These are phyloP conservation scores for Psilocybe subaeruginosa DNA, from an alignment of 768 basidiomycete species.

Conservation along the genomic window DNA sequence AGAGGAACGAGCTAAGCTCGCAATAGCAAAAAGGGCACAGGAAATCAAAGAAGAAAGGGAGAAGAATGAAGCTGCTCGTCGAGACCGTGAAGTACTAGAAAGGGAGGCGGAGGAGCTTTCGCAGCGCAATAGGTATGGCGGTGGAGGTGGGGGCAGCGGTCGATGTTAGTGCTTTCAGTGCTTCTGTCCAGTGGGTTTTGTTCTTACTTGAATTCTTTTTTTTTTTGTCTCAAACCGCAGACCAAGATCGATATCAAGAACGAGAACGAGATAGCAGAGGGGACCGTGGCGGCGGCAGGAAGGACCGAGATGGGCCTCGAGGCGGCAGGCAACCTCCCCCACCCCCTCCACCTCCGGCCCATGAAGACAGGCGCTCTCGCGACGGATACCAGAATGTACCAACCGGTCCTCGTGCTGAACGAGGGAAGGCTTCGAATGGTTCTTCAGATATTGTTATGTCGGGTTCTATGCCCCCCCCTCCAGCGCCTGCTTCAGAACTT, in stretches of 20 bases:
- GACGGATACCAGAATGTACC: slow-evolving; percentile 71
- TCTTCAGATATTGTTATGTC: slow-evolving; percentile 33
- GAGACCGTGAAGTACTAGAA: slow-evolving; percentile 75
- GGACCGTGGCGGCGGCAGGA: slow-evolving; percentile 41
- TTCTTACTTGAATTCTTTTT: slow-evolving; percentile 17
- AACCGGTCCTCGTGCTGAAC: slow-evolving; percentile 82
- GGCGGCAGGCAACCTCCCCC: slow-evolving; percentile 42
- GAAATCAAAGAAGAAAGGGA: slow-evolving; percentile 79
- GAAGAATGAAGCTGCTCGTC: slow-evolving; percentile 59
- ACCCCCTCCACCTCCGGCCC: slow-evolving; percentile 24
- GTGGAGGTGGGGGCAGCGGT: slow-evolving; percentile 43
- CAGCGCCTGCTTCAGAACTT: slow-evolving; percentile 31
- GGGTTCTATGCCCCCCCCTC: slow-evolving; percentile 55
- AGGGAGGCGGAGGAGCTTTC: slow-evolving; percentile 71
- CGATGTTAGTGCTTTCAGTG: slow-evolving; percentile 38
- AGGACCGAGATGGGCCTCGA: slow-evolving; percentile 43
- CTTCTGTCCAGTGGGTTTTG: slow-evolving; percentile 20
- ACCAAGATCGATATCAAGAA: slow-evolving; percentile 54
- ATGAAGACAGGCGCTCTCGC: slow-evolving; percentile 37
- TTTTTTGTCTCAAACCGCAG: slow-evolving; percentile 32
- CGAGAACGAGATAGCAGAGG: slow-evolving; percentile 39
- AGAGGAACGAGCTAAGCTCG: slow-evolving; percentile 87
- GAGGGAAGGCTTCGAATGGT: slow-evolving; percentile 47
- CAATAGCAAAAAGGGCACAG: slow-evolving; percentile 83
- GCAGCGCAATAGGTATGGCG: slow-evolving; percentile 45